Conservation (phyloP, 805 yeast genomes). For the Candida sonorensis region DNA sequence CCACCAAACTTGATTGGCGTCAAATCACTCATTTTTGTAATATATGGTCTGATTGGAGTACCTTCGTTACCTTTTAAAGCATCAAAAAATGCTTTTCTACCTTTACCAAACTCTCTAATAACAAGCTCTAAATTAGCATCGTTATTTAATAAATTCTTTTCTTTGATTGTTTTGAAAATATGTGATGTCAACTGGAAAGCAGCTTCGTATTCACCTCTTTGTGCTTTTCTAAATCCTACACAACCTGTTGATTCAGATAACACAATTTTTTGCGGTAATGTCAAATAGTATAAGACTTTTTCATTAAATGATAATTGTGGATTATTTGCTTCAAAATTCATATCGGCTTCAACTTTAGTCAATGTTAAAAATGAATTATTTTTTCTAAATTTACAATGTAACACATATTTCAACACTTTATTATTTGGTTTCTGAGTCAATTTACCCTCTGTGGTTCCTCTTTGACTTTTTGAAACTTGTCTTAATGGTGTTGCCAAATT, state of each 20-base stretch:
- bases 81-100: slow-evolving; percentile 77
- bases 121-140: slow-evolving; percentile 64
- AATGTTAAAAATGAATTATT: slow-evolving; percentile 81
- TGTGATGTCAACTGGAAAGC: slow-evolving; percentile 76
- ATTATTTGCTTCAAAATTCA: slow-evolving; percentile 49
- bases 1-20: slow-evolving; percentile 92
- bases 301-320: slow-evolving; percentile 53
- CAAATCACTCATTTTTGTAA: slow-evolving; percentile 67
- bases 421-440: slow-evolving; percentile 10
- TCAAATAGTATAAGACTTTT: slow-evolving; percentile 67
- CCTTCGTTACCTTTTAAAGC: slow-evolving; percentile 92
- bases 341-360: slow-evolving; percentile 62
- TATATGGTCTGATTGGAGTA: slow-evolving; percentile 50
- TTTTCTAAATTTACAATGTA: slow-evolving; percentile 70
- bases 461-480: slow-evolving; percentile 2
- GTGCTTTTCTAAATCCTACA: slow-evolving; percentile 83
- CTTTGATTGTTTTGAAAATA: slow-evolving; percentile 62
- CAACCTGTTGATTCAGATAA: slow-evolving; percentile 73
- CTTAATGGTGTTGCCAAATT: slow-evolving; percentile 6
- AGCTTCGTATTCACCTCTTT: slow-evolving; percentile 91
- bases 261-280: slow-evolving; percentile 70
- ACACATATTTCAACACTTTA: slow-evolving; percentile 51
- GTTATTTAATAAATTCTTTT: slow-evolving; percentile 33
- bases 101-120: slow-evolving; percentile 79
- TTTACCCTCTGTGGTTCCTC: slow-evolving; percentile 2